Evolutionary conservation across 1,284 basidiomycete genomes (phyloP).

Genomic region (Meira nashicola): DNA sequence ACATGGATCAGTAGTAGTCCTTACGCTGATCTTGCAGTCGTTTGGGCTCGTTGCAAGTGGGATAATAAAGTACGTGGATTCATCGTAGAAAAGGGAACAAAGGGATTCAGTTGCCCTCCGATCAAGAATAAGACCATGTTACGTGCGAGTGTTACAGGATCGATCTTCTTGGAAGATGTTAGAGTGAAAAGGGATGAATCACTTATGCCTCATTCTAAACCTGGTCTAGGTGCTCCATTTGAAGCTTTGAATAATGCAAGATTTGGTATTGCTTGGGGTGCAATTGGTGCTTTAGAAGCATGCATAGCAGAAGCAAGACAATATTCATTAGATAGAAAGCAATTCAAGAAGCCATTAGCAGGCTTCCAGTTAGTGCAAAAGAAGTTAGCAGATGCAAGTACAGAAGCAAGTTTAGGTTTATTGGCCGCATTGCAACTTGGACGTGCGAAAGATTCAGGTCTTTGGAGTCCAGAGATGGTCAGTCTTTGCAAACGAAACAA

Average conservation of each 20-base stretch:
- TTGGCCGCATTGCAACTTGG: conserved; percentile 70
- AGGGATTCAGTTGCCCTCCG: conserved; percentile 76
- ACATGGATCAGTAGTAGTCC: conserved; percentile 84
- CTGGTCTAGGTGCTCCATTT: conserved; percentile 43
- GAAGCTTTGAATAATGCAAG: conserved; percentile 47
- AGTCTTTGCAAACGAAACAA: conserved; percentile 93
- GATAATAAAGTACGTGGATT: conserved; percentile 87
- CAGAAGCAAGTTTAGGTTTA: conserved; percentile 76
- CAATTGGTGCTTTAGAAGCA: conserved; percentile 69
- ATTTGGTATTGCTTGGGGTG: conserved; percentile 48
- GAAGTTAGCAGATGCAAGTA: conserved; percentile 89
- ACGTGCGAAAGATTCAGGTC: conserved; percentile 75
- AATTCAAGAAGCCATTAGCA: conserved; percentile 83
- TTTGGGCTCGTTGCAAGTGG: conserved; percentile 95
- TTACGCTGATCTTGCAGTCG: conserved; percentile 67
- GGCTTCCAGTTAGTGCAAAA: conserved; percentile 90
- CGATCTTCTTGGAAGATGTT: conserved; percentile 69
- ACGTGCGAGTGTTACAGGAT: conserved; percentile 83
- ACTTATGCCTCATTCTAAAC: conserved; percentile 35
- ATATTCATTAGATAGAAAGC: conserved; percentile 78
- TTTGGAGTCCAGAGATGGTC: conserved; percentile 74
- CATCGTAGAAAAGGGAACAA: conserved; percentile 80
- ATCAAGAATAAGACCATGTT: conserved; percentile 92
- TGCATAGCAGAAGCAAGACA: conserved; percentile 72
- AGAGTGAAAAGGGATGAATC: conserved; percentile 33